These are phyloP conservation scores for Rhodomyrtus tomentosa DNA, from an alignment of 345 rosid species.

Conservation along the genomic window DNA sequence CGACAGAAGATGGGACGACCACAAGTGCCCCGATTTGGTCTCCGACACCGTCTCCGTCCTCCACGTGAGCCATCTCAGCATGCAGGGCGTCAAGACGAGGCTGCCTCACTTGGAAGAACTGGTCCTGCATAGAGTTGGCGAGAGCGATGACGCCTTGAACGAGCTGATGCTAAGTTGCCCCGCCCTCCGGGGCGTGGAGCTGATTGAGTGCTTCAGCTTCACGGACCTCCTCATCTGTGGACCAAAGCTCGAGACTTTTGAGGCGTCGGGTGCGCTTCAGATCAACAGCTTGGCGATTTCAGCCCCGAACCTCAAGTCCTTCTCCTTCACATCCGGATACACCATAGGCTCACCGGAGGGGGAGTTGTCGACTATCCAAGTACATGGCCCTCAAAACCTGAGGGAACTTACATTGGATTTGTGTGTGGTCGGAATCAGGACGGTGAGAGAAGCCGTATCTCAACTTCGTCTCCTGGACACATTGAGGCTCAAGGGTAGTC, in stretches of 20 bases:
- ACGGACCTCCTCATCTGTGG: not conserved
- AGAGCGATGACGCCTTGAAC: not conserved
- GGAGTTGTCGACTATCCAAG: not conserved
- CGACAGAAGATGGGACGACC: not conserved
- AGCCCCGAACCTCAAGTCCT: not conserved
- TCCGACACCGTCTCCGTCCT: too few species aligned
- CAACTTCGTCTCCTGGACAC: not conserved
- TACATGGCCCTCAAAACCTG: not conserved
- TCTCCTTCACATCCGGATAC: not conserved
- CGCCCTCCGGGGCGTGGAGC: not conserved
- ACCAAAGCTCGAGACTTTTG: not conserved
- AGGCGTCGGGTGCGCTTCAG: not conserved
- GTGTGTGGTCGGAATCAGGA: not conserved
- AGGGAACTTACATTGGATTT: not conserved
- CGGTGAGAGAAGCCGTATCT: accelerated
- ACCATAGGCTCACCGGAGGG: not conserved
- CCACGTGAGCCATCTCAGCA: not conserved
- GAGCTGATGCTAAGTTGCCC: not conserved
- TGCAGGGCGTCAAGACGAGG: not conserved
- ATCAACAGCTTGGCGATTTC: not conserved
- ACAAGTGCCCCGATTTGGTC: not conserved
- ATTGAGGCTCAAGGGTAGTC: not conserved
- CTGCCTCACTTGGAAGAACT: not conserved
- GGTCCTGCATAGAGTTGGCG: not conserved
- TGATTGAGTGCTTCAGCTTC: not conserved